Base-by-base conservation (phyloP, 768 basidiomycete genomes). In the Lepiota venenata region DNA sequence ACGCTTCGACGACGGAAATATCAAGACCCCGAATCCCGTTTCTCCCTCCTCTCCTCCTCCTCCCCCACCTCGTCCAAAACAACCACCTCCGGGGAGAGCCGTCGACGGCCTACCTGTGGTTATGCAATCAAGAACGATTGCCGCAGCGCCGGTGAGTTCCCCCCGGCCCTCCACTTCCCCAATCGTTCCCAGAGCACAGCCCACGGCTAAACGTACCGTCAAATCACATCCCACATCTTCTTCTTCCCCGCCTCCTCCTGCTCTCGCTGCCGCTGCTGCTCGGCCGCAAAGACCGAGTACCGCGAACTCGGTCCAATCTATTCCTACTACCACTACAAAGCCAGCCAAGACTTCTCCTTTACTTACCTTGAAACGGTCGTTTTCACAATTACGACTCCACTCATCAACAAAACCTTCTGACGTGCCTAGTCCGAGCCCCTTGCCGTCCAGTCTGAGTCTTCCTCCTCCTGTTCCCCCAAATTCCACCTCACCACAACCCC, bases 301-400 rank as follows among this genome's bases (percentile, higher is more conserved):
- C 22, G 47, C 45, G 12, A 47, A 29, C 29, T 40, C 53, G 22
- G 14, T 18, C 21, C 27, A 35, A 41, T 41, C 45, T 20, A 47
- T 46, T 11, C 25, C 44, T n/a, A 53, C 18, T 8, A 47, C 18
- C 4, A 47, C n/a, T 16, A 16, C 46, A 22, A 35, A 32, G 32
- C 9, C 47, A 22, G n/a, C 39, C 5, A 52, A 52, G 41, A 8
- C 46, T 14, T 39, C 50, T 14, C 22, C 56, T 4, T 14, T 57
- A 32, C 47, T 53, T 52, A 57, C 52, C 14, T 45, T 38, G 38
- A 57, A 57, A 43, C 51, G 47, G 21, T 57, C 56, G 16, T 48
- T 48, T 27, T 47, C 53, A 2, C 53, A 55, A 20, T 35, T 54
- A 16, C 52, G 52, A 29, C 40, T 46, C 25, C 27, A 52, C 16